These are phyloP conservation scores for Sonneratia alba DNA, from an alignment of 345 rosid species.

Conservation along the genomic window DNA sequence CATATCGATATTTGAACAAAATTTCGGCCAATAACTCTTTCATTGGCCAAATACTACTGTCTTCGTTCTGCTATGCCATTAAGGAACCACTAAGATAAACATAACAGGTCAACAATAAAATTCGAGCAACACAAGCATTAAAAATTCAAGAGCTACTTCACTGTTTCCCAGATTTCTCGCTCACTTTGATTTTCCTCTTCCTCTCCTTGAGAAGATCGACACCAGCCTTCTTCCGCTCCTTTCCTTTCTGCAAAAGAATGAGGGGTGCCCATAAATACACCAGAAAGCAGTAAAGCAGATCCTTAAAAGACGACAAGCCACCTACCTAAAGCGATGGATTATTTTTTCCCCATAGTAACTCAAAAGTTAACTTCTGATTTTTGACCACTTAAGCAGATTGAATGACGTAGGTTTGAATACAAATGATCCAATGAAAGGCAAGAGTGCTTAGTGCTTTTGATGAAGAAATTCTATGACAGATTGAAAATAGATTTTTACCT, in stretches of 20 bases:
- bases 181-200: constrained; percentile 31
- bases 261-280: not conserved
- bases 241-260: constrained; percentile 31
- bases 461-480: not conserved
- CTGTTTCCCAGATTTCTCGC: constrained; percentile 20
- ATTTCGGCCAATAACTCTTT: constrained; percentile 13
- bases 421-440: too few species aligned
- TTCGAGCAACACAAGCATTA: not conserved
- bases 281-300: not conserved
- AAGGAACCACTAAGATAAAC: not conserved
- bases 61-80: not conserved
- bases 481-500: constrained; percentile 31
- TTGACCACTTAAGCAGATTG: not conserved
- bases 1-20: not conserved
- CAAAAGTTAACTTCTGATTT: not conserved
- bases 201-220: constrained; percentile 44
- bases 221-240: constrained; percentile 29
- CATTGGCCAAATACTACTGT: constrained; percentile 1
- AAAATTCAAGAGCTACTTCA: not conserved
- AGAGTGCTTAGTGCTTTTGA: not conserved
- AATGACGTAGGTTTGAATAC: not conserved
- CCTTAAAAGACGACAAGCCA: not conserved
- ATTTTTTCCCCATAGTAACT: not conserved
- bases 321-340: not conserved
- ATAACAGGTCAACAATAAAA: not conserved